Base-by-base conservation (phyloP, 1,284 basidiomycete genomes). In the Rhodotorula mucilaginosa region DNA sequence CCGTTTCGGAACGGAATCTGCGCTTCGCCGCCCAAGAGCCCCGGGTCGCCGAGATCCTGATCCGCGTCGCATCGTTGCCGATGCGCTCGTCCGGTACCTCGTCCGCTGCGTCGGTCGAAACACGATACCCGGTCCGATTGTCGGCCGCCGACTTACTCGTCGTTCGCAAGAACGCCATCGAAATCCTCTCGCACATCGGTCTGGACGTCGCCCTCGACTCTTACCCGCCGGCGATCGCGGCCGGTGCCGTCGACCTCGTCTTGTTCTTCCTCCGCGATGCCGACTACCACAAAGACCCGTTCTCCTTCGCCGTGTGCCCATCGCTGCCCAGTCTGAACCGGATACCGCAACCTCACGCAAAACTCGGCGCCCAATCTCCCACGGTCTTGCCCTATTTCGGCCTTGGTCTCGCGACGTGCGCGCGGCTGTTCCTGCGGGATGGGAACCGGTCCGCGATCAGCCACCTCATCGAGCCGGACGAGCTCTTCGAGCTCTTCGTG, bases 401-500 rank as follows among this genome's bases (percentile, higher is more conserved):
- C 74, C 81, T 88, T 51, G 92, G 93, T 13, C 83, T 97, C 64
- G 92, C 97, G 74, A 88, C 89, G 2, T 90, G 96, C 77, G 89
- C 90, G 19, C 86, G 88, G 58, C 82, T 97, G 67, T 86, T 88
- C 39, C 88, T 90, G 64, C 83, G 85, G 12, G 95, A 99, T 81
- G 82, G 84, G 54, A 97, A 94, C 79, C 89, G 96, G 29, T 87
- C 89, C 72, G 83, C 89, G 48, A 83, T 97, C 54, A 84, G 88
- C 23, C 82, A 85, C 18, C 83, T 96, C 6, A 85, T 90, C 0
- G 81, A 92, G 48, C 87, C 88, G 82, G 67, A 60, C 57, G 56
- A 61, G 12, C 62, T 77, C 31, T 88, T 93, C 77, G 39, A 44
- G 39, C 13, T 44, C 8, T 44, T 56, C 7, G 84, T 86, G 56